Evolutionary conservation across 1,139 yeast genomes (phyloP).

Genomic region (Insectozyma bohioensis): DNA sequence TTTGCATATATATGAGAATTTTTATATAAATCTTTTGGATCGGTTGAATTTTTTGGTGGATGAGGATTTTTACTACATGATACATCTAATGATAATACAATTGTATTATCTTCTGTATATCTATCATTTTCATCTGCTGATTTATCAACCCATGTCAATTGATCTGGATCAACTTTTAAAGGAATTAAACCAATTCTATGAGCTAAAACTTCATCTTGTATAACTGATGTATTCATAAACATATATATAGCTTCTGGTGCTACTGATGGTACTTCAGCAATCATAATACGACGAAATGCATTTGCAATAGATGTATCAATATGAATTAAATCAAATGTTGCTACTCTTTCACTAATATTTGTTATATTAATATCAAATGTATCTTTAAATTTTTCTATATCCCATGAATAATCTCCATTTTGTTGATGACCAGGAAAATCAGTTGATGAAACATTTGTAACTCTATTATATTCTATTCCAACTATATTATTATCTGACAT

Average conservation of each 20-base stretch:
- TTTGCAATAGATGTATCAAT: constrained; percentile 92
- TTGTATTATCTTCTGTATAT: constrained; percentile 83
- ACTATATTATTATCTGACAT: constrained; percentile 59
- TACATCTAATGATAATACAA: constrained; percentile 78
- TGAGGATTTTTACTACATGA: constrained; percentile 83
- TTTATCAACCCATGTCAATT: constrained; percentile 72
- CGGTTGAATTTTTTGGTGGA: constrained; percentile 76
- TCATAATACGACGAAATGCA: constrained; percentile 96
- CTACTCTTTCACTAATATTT: constrained; percentile 63
- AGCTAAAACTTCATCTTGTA: constrained; percentile 95
- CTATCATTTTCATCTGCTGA: constrained; percentile 63
- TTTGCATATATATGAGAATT: constrained; percentile 86
- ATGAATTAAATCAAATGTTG: constrained; percentile 84
- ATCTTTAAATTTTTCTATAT: constrained; percentile 73
- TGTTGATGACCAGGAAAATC: constrained; percentile 84
- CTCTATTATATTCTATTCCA: constrained; percentile 88
- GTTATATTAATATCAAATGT: constrained; percentile 69
- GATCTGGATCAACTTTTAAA: constrained; percentile 88
- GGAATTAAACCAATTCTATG: constrained; percentile 94
- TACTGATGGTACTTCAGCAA: constrained; percentile 92
- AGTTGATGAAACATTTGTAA: constrained; percentile 80
- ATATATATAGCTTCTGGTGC: constrained; percentile 92
- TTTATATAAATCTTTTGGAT: constrained; percentile 79
- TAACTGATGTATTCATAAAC: constrained; percentile 91
- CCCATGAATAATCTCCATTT: constrained; percentile 76